phyloP scores from a whole-genome alignment of 768 basidiomycete species.

The Lactarius quietus region DNA sequence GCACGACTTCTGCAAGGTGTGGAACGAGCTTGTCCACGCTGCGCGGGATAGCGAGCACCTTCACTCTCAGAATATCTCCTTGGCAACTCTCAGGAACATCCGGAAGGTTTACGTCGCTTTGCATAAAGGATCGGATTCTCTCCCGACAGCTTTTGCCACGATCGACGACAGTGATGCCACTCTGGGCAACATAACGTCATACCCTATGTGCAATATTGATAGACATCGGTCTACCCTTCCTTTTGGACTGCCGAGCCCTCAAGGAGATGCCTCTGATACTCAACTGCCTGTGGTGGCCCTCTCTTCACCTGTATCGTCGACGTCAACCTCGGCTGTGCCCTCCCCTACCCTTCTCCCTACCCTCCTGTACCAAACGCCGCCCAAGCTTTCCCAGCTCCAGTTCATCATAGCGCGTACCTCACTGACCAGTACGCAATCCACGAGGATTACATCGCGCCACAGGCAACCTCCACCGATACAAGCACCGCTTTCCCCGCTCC shows the following conservation, averaged over 20 bases:
- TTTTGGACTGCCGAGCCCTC: not conserved
- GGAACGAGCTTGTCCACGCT: not conserved
- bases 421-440: not conserved
- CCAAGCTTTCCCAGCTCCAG: too few relatives aligned
- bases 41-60: not conserved
- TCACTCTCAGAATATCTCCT: not conserved
- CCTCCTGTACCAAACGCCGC: not conserved
- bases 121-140: not conserved
- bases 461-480: too few relatives aligned
- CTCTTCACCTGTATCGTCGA: too few relatives aligned
- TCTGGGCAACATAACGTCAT: not conserved
- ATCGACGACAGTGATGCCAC: not conserved
- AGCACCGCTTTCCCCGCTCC: too few relatives aligned
- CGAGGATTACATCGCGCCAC: too few relatives aligned
- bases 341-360: not conserved
- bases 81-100: slow-evolving; percentile 4
- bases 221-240: not conserved
- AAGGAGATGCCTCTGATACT: not conserved
- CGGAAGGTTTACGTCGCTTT: slow-evolving; percentile 7
- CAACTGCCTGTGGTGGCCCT: not conserved
- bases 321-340: not conserved
- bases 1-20: slow-evolving; percentile 6
- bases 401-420: not conserved
- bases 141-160: not conserved
- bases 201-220: not conserved